A percentile compares a stretch with the other conserved stretches of the same genome.
Evolutionary conservation across 1,139 yeast genomes (phyloP).

Genomic region (Debaryomyces fabryi): DNA sequence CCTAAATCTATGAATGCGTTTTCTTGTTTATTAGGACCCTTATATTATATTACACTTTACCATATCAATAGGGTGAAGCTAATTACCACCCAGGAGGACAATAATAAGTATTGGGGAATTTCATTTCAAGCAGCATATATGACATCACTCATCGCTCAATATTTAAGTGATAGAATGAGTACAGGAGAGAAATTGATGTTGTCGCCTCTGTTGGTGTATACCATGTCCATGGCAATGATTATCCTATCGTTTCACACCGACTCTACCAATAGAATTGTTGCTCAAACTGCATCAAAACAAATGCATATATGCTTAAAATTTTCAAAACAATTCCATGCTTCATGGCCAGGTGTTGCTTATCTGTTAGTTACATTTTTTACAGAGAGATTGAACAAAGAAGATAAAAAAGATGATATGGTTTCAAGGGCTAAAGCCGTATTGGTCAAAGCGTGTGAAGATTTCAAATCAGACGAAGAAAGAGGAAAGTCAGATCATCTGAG

Average conservation of each 20-base stretch:
- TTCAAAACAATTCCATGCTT: slow-evolving; percentile 14
- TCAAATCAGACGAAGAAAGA: slow-evolving; percentile 10
- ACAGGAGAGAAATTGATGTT: slow-evolving; percentile 7
- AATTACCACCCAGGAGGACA: slow-evolving; percentile 7
- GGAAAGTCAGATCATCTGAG: slow-evolving; percentile 3
- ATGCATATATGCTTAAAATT: slow-evolving; percentile 14
- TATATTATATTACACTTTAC: slow-evolving; percentile 16
- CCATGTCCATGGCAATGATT: slow-evolving; percentile 15
- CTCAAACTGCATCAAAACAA: slow-evolving; percentile 16
- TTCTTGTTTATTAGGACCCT: slow-evolving; percentile 13
- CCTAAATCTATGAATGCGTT: slow-evolving; percentile 13
- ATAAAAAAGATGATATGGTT: slow-evolving; percentile 8
- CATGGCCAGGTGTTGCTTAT: slow-evolving; percentile 19
- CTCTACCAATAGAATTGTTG: slow-evolving; percentile 17
- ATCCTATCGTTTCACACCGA: slow-evolving; percentile 19
- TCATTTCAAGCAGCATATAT: slow-evolving; percentile 17
- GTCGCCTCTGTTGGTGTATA: slow-evolving; percentile 17
- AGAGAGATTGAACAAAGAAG: slow-evolving; percentile 6
- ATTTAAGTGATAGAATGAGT: slow-evolving; percentile 9
- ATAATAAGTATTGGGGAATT: slow-evolving; percentile 15
- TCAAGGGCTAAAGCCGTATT: slow-evolving; percentile 13
- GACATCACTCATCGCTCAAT: slow-evolving; percentile 14
- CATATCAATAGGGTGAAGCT: slow-evolving; percentile 17
- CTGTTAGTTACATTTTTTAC: slow-evolving; percentile 15
- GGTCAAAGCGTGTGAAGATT: slow-evolving; percentile 13